These are phyloP conservation scores for Xylaria sp. DNA, from an alignment of 2,329 filamentous ascomycete genomes.

Conservation along the genomic window DNA sequence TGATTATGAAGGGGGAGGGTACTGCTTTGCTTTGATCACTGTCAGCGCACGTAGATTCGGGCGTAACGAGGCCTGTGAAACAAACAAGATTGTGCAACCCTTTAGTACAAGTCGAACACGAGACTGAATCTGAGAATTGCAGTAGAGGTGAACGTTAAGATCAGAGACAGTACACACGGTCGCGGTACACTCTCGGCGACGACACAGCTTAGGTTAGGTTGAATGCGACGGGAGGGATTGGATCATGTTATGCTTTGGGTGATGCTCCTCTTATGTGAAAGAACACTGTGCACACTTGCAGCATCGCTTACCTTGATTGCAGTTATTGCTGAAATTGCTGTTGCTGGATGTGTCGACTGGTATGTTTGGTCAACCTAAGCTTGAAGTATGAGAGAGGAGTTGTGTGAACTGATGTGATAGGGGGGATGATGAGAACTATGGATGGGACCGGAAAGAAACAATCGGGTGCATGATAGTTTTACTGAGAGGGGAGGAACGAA, in stretches of 20 bases:
- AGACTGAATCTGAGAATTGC: too few species aligned
- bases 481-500: not conserved
- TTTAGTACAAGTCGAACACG: not conserved
- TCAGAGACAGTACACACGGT: not conserved
- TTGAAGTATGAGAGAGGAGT: not conserved
- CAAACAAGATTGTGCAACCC: not conserved
- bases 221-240: not conserved
- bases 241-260: not conserved
- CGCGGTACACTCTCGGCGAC: not conserved
- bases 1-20: not conserved
- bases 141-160: not conserved
- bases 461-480: not conserved
- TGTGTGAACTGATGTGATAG: not conserved
- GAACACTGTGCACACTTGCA: not conserved
- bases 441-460: not conserved
- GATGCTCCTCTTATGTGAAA: not conserved
- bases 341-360: not conserved
- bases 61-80: not conserved
- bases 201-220: not conserved
- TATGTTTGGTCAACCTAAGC: not conserved
- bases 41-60: not conserved
- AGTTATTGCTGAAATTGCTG: not conserved
- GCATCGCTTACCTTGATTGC: not conserved
- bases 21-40: not conserved
- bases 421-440: not conserved